Evolutionary conservation across 2,329 filamentous ascomycete species (phyloP), one percentile per base, ranked within the genome.

Genomic region (Cladophialophora yegresii): DNA sequence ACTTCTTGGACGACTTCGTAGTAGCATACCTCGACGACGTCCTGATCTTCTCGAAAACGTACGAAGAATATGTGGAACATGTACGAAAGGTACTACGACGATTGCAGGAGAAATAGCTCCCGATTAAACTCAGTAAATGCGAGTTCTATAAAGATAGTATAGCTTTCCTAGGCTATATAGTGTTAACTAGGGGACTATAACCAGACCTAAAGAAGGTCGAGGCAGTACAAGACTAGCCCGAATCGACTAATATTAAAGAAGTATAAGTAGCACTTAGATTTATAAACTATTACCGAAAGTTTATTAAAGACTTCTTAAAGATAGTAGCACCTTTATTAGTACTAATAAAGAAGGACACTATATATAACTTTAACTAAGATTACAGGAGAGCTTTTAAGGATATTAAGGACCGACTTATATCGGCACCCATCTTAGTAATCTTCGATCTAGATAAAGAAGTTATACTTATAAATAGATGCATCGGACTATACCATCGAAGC

Each of bases 401-500:
- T 2, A 23, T 49, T 12, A 49, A 49, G 20, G 20, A n/a, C 1
- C 45, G 23, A 43, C 45, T 23, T 10, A 23, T 20, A 2, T 10
- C 3, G 20, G 58, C 59, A 0, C 59, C 49, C 5, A 65, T 71
- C 8, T 33, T 71, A 23, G n/a, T 28, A 12, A 49, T 62, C 13
- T 71, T 69, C 62, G 56, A 71, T 45, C 55, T 36, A 28, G 33
- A 66, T 20, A 13, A 36, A 20, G 9, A 58, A 53, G 54, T 33
- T 3, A 28, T 54, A 30, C 16, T 71, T 12, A 49, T n/a, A 70
- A 58, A 71, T 23, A 32, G 50, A 71, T 57, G 49, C 33, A 20
- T 70, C 23, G n/a, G 49, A 68, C 30, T 26, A n/a, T n/a, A 59
- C 36, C 4, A 68, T 69, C 22, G 40, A 5, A 33, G 54, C 32